A percentile compares a stretch with the other conserved stretches of the same genome.
Evolutionary conservation across 495 filamentous ascomycete genomes (phyloP).

Genomic region (Aspergillus egyptiacus): DNA sequence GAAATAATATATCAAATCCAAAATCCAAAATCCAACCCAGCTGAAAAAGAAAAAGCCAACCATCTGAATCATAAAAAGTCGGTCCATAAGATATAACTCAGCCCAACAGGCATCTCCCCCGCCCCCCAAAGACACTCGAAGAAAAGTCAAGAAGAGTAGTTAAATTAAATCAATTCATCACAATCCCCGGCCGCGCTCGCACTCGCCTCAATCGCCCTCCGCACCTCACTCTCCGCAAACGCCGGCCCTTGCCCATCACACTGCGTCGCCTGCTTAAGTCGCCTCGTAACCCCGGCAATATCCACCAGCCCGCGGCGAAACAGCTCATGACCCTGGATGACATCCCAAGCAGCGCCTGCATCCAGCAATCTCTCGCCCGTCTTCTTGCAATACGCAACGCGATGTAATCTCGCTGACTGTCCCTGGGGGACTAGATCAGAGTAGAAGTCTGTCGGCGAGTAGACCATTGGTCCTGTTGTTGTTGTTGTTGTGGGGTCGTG

Average conservation of each 20-base stretch:
- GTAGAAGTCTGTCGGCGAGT: slow-evolving; percentile 64
- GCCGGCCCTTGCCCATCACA: slow-evolving; percentile 90
- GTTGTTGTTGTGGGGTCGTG: slow-evolving; percentile 35
- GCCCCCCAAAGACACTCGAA: too few species aligned
- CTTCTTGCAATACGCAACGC: slow-evolving; percentile 56
- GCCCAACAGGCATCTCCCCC: too few species aligned
- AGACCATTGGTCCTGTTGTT: slow-evolving; percentile 63
- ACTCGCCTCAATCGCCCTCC: slow-evolving; percentile 71
- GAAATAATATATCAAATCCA: neutral
- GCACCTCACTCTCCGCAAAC: slow-evolving; percentile 71
- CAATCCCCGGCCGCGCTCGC: slow-evolving; percentile 64
- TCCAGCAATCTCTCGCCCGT: slow-evolving; percentile 74
- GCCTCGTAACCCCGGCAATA: slow-evolving; percentile 68
- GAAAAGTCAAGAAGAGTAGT: slow-evolving; percentile 3
- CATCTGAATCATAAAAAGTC: too few species aligned
- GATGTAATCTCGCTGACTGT: slow-evolving; percentile 51
- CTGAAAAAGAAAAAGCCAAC: too few species aligned
- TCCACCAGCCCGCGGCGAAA: slow-evolving; percentile 80
- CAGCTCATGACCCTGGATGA: slow-evolving; percentile 77
- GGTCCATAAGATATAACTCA: slow-evolving; percentile 7
- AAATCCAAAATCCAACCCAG: neutral
- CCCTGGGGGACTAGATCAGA: slow-evolving; percentile 35
- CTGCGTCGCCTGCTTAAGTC: slow-evolving; percentile 67
- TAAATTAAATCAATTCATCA: slow-evolving; percentile 64
- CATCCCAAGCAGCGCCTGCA: slow-evolving; percentile 81